Evolutionary conservation across 2,329 filamentous ascomycete genomes (phyloP), one percentile per base, ranked within the genome.

Genomic region (Cladosporium cucumerinum): DNA sequence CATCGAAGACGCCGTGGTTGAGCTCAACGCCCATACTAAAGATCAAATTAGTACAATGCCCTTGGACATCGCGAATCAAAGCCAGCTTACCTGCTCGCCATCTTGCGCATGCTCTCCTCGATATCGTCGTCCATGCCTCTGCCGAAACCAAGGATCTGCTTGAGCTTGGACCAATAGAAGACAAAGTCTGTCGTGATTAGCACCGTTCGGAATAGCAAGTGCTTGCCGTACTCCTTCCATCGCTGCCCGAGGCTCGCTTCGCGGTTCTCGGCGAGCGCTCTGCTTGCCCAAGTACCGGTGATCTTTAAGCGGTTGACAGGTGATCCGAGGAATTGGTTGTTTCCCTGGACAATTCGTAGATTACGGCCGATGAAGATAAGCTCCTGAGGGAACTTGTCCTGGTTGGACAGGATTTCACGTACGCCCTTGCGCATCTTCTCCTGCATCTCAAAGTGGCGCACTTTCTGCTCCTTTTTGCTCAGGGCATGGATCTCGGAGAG

Each of bases 81-180:
- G 11, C 12, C 18, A 14, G 70, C 73, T 72, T 58, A 76, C 74
- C 72, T 69, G 75, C 90, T 92, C 0, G 93, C 94, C 83, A 97
- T 91, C 65, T 84, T 86, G 78, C 86, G 89, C 93, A 98, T 96
- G 71, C 89, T 86, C 73, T 86, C 85, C 81, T 98, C 95, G 67
- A 98, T 88, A 75, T 94, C 92, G 74, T 97, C 94, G 76, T 98
- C 95, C 90, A 98, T 95, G 0, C 93, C 93, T 11, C 87, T 84
- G 0, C 93, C 92, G 2, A 88, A 77, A 0, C 91, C 91, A 14
- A 97, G 74, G 75, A 86, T 85, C 79, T 98, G 93, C 69, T 87
- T 85, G 7, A 96, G 59, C 79, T 90, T 91, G 71, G 87, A 89
- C 71, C 89, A 90, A 76, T 90, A 96, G 76, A 97, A 99, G 12